Base-by-base conservation (phyloP, 345 rosid species). In the Eucalyptus cladocalyx region DNA sequence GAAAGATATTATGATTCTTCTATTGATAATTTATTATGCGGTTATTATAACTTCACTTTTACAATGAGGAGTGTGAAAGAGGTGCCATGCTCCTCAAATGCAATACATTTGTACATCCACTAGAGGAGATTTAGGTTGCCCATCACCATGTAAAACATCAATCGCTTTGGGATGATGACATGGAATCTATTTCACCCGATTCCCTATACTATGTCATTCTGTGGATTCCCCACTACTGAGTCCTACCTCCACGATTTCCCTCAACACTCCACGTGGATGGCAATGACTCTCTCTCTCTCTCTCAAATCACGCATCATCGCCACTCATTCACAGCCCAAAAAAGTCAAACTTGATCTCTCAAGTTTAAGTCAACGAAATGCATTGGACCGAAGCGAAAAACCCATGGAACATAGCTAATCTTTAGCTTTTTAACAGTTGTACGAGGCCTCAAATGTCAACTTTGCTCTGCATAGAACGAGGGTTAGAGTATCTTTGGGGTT, bases 1-100 rank as follows among this genome's bases (percentile, higher is more conserved):
- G 3, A 56, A 56, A 10, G 13, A 56, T 56, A 5, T 0, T 56
- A 24, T 0, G 0, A 56, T 9, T 0, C 0, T 0, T 56, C 12
- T 21, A 21, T 23, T 0, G 8, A 9, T 24, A 56, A 56, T 56
- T 56, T 56, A 56, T 24, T 5, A 56, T 26, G 0, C 16, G 4
- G 6, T 60, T 28, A 11, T 60, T 60, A 28, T 60, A 12, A 60
- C 7, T 12, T 60, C 7, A 60, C 58, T 53, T 53, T 53, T 53
- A 53, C 56, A 51, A 18, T 0, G 24, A 60, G 0, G 6, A 3
- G 67, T 6, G 8, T 60, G n/a, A 60, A 24, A 24, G 62, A 56
- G 30, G 62, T 4, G 62, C 0, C 0, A 56, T 60, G 15, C n/a
- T 28, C 16, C 67, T 12, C 16, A 28, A 15, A 65, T n/a, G 37